phyloP scores from a whole-genome alignment of 75 land plant genomes.

The Pinus taeda region DNA sequence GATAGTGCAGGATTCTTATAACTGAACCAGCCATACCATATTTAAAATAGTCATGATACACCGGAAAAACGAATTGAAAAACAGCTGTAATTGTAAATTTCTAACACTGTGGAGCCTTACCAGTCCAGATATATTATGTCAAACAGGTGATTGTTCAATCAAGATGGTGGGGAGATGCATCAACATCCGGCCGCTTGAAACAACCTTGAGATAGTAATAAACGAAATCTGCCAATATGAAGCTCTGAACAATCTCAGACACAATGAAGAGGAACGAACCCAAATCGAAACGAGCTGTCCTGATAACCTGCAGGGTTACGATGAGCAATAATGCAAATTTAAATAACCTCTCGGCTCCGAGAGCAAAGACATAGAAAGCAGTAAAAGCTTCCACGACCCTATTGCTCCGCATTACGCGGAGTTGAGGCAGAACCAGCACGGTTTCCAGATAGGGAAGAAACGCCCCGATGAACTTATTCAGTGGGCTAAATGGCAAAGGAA shows the following conservation, averaged over 20 bases:
- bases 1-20: too few relatives aligned
- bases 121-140: too few relatives aligned
- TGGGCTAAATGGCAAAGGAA: too few relatives aligned
- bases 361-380: conserved; percentile 18
- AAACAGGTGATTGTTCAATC: too few relatives aligned
- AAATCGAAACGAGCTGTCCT: not conserved
- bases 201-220: conserved; percentile 5
- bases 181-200: not conserved
- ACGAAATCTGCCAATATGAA: conserved; percentile 19
- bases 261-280: not conserved
- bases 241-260: conserved; percentile 14
- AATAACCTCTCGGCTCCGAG: conserved; percentile 15
- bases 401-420: conserved; percentile 12
- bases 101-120: too few relatives aligned
- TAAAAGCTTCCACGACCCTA: conserved; percentile 13
- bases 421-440: conserved; percentile 15
- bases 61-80: too few relatives aligned
- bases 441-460: conserved; percentile 3
- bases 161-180: too few relatives aligned
- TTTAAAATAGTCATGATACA: too few relatives aligned
- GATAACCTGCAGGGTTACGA: too few relatives aligned
- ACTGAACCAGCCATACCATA: too few relatives aligned
- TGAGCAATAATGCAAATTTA: not conserved
- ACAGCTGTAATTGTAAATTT: too few relatives aligned
- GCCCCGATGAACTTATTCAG: not conserved